These are phyloP conservation scores for Wickerhamiella infanticola DNA, from an alignment of 1,139 yeast genomes.

Conservation along the genomic window DNA sequence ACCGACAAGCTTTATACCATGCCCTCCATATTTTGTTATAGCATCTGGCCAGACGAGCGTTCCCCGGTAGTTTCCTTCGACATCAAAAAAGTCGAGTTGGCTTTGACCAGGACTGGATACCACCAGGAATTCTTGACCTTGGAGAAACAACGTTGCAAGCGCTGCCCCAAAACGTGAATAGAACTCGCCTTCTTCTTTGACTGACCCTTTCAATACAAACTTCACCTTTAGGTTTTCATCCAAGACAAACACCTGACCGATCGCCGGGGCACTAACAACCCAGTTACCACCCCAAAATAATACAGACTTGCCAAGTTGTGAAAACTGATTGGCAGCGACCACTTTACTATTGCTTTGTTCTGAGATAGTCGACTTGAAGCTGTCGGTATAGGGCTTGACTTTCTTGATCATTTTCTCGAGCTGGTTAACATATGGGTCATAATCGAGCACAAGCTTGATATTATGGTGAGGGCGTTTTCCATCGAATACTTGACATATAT, in stretches of 20 bases:
- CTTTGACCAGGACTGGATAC: slow-evolving; percentile 25
- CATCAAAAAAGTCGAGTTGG: slow-evolving; percentile 18
- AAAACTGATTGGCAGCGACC: not conserved
- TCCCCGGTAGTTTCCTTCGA: slow-evolving; percentile 14
- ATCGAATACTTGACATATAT: slow-evolving; percentile 28
- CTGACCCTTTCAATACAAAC: not conserved
- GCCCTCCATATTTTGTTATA: slow-evolving; percentile 21
- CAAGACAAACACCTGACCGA: slow-evolving; percentile 9
- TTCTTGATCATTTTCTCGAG: not conserved
- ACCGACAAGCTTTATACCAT: slow-evolving; percentile 29
- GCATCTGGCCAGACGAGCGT: slow-evolving; percentile 13
- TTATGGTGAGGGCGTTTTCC: slow-evolving; percentile 11
- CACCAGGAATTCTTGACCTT: slow-evolving; percentile 16
- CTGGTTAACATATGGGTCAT: not conserved
- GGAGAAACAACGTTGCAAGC: slow-evolving; percentile 14
- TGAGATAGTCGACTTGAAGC: not conserved
- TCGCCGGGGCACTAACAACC: slow-evolving; percentile 12
- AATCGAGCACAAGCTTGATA: not conserved
- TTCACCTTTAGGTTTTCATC: slow-evolving; percentile 1
- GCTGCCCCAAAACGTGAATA: slow-evolving; percentile 21
- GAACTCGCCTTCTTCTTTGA: slow-evolving; percentile 9
- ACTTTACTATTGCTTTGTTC: not conserved
- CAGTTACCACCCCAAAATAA: slow-evolving; percentile 8
- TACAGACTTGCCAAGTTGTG: slow-evolving; percentile 3
- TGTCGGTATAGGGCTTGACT: not conserved